Base-by-base conservation (phyloP, 495 filamentous ascomycete species). In the Penicillium dipodomyicola region DNA sequence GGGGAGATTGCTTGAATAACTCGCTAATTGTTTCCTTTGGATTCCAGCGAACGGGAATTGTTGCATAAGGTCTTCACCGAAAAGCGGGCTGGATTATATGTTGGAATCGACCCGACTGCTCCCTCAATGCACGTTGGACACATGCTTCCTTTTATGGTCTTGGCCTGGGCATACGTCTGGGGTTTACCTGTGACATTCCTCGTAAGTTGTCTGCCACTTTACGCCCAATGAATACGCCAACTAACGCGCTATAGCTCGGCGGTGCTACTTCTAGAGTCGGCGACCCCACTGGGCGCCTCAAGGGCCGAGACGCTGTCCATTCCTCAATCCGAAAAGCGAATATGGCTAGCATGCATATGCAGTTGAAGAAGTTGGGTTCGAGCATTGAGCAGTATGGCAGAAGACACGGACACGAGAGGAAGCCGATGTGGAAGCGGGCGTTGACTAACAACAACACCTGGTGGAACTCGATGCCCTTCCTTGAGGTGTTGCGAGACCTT, bases 51-150 rank as follows among this genome's bases (percentile, higher is more conserved):
- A 65, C 81, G 86, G 20, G 80, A 88, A 10, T 74, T 80, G n/a
- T 78, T 97, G 32, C 79, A 90, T 41, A 76, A 78, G 47, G 67
- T 95, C 10, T 82, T 97, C 71, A 86, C 80, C 7, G 69, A 77
- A 35, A 87, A 86, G 65, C 79, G 88, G 56, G 80, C 88, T 52
- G 89, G 88, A 30, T 85, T 85, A 49, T 99, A 99, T 66, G 87
- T 88, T 39, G 94, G 94, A 55, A 80, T 99, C 47, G 94, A 99
- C 63, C 92, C 94, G 12, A 97, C 95, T 0, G 95, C 93, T 4
- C 80, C 83, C 25, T 96, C 92, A 5, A 76, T 97, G 60, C 94
- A 99, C 68, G 78, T 97, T 52, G 94, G 94, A 30, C 92, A 99
- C 70, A 83, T 99, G 54, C 73, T 97, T 10, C 93, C 94, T 9